phyloP scores from a whole-genome alignment of 1,284 basidiomycete species.

The Trametes hirsuta region DNA sequence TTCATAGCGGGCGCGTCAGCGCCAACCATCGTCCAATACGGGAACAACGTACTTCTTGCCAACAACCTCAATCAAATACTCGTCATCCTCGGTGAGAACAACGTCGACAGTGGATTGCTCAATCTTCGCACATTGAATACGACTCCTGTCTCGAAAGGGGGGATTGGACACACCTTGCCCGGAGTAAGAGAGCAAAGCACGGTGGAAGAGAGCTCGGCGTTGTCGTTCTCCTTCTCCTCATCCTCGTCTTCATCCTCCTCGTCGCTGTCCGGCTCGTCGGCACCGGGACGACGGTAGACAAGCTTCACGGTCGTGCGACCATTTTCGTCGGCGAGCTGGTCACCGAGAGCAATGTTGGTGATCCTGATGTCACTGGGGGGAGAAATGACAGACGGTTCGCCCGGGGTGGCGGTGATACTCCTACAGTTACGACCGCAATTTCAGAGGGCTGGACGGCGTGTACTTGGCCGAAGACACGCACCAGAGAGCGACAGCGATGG shows the following conservation, averaged over 20 bases:
- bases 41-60: conserved; percentile 77
- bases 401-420: conserved; percentile 65
- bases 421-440: conserved; percentile 37
- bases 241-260: conserved; percentile 48
- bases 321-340: conserved; percentile 64
- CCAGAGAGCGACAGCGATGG: conserved; percentile 65
- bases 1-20: neutral
- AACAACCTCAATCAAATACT: conserved; percentile 71
- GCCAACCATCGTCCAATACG: conserved; percentile 6
- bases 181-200: conserved; percentile 72
- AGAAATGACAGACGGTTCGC: conserved; percentile 62
- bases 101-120: conserved; percentile 83
- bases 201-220: conserved; percentile 39
- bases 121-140: conserved; percentile 48
- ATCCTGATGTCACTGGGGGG: conserved; percentile 78
- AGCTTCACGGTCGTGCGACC: conserved; percentile 84
- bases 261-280: conserved; percentile 55
- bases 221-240: conserved; percentile 38
- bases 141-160: neutral
- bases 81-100: conserved; percentile 74
- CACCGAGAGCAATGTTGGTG: conserved; percentile 84
- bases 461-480: conserved; percentile 37
- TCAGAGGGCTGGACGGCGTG: conserved; percentile 10
- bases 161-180: conserved; percentile 57
- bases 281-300: conserved; percentile 53